Base-by-base conservation (phyloP, 2,329 filamentous ascomycete genomes). In the Trichoderma koningiopsis region DNA sequence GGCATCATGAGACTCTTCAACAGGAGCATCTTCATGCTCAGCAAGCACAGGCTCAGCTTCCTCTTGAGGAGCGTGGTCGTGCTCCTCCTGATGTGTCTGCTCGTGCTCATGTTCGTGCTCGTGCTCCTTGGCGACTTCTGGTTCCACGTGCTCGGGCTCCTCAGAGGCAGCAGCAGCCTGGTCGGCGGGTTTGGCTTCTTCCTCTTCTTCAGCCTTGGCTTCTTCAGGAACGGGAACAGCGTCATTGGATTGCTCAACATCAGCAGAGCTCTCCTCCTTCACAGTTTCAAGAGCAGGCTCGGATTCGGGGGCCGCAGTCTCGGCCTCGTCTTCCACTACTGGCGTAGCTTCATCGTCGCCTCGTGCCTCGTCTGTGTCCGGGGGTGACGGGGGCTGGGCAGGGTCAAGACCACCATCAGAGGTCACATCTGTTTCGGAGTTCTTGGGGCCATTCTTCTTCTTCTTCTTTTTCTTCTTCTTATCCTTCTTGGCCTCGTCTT, bases 391-490 rank as follows among this genome's bases (percentile, higher is more conserved):
- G 14, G 64, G 69, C 69, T 70, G 69, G 33, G 49, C 52, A 4
- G 64, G 69, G 22, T 70, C 69, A 53, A 60, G 64, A 37, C 52
- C 53, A n/a, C 59, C 57, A 14, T 72, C 71, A 40, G 65, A 37
- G 33, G 69, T 37, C 14, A 59, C 64, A n/a, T 61, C 59, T 29
- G 53, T 62, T 22, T 70, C 68, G 6, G 68, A 70, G 8, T 59
- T 52, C 63, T 65, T 68, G 22, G 52, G 52, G 47, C 66, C 65
- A 24, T n/a, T 65, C 66, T 69, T 70, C 69, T 68, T 71, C 69
- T 68, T 70, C 69, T 68, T 70, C 43, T 68, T 70, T 40, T 64
- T 70, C 60, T 61, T 71, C 65, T 70, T 68, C 64, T 71, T 68
- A 52, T 68, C 64, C 19, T 64, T 70, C 53, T 64, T 70, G 27